A percentile compares a stretch with the other conserved stretches of the same genome.
Conservation (phyloP, 768 basidiomycete species). For the Auriscalpium microsporum region DNA sequence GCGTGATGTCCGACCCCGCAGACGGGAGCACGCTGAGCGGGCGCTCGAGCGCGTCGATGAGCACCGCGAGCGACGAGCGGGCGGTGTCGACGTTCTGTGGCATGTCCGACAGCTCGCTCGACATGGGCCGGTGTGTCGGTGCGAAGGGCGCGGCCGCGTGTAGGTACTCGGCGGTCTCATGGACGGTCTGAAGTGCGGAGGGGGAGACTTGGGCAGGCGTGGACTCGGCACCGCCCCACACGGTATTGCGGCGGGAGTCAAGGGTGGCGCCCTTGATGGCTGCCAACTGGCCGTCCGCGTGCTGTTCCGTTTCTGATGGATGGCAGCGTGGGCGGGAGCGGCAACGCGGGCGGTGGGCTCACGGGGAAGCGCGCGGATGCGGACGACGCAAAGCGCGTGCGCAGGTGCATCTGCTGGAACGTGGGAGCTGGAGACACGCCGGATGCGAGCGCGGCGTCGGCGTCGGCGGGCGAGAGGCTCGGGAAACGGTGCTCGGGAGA, state of each 20-base stretch:
- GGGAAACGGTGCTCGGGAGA: conserved; percentile 16
- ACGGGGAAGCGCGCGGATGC: no score
- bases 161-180: conserved; percentile 21
- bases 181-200: background rate
- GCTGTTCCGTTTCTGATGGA: no score
- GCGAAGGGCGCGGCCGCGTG: background rate
- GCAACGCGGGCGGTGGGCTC: no score
- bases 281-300: no score
- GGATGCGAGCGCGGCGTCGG: conserved; percentile 10
- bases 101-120: background rate
- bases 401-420: no score
- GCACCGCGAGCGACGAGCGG: conserved; percentile 6
- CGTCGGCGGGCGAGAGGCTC: conserved; percentile 26
- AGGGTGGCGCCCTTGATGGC: no score
- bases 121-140: background rate
- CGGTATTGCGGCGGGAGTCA: conserved; percentile 42
- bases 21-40: conserved; percentile 29
- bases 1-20: no score
- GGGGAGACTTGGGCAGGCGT: background rate
- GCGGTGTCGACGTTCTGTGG: background rate
- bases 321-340: no score
- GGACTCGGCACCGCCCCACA: background rate
- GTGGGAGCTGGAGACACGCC: conserved; percentile 9
- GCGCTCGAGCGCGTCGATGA: conserved; percentile 1
- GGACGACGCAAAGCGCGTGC: no score